Conservation (phyloP, 305 asterid species). For the Fraxinus velutina region DNA sequence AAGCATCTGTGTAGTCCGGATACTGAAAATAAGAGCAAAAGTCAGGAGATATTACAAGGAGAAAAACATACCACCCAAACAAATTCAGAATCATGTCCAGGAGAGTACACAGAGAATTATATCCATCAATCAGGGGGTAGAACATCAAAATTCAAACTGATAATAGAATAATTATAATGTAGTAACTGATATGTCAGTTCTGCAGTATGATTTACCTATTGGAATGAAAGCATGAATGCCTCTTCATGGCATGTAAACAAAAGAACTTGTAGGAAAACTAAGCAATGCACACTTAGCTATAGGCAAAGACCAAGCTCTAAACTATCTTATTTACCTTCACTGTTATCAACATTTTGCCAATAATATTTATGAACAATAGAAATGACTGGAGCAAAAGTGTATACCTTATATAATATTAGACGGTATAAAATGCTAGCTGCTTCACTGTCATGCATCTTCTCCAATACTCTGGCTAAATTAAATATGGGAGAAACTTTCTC, state of each 20-base stretch:
- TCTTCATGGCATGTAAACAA: neutral
- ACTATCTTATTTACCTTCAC: neutral
- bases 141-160: slow-evolving; percentile 5
- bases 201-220: slow-evolving; percentile 6
- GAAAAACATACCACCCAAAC: slow-evolving; percentile 7
- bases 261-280: neutral
- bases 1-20: slow-evolving; percentile 86
- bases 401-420: slow-evolving; percentile 77
- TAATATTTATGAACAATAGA: slow-evolving; percentile 15
- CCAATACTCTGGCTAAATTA: slow-evolving; percentile 81
- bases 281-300: neutral
- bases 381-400: neutral
- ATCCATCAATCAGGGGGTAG: neutral
- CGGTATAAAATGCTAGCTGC: slow-evolving; percentile 75
- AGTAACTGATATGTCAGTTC: slow-evolving; percentile 1
- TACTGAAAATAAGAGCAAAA: slow-evolving; percentile 50
- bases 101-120: neutral
- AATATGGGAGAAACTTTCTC: slow-evolving; percentile 73
- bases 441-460: slow-evolving; percentile 75
- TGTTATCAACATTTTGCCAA: neutral
- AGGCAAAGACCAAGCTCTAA: neutral
- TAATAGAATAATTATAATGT: neutral
- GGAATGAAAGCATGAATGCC: neutral
- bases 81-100: neutral
- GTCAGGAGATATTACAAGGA: slow-evolving; percentile 19